These are phyloP conservation scores for Parasitella parasitica DNA, from an alignment of 371 early-diverging fungal species.

Conservation along the genomic window DNA sequence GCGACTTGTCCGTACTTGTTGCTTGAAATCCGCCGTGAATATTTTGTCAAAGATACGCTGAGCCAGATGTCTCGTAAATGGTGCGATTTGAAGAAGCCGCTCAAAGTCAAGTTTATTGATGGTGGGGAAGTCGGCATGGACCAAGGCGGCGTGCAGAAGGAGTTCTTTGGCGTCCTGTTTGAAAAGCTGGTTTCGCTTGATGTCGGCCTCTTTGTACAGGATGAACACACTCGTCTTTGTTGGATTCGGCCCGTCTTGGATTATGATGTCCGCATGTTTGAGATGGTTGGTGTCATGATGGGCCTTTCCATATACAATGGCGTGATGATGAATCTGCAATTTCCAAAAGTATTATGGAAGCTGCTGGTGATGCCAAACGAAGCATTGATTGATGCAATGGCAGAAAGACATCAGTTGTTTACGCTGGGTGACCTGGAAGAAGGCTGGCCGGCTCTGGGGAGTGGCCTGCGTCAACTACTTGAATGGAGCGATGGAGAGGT, in stretches of 20 bases:
- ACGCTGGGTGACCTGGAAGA: slow-evolving; percentile 60
- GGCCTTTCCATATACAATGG: slow-evolving; percentile 95
- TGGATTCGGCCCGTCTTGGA: slow-evolving; percentile 80
- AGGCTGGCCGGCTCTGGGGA: slow-evolving; percentile 60
- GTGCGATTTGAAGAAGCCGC: slow-evolving; percentile 73
- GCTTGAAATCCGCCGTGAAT: slow-evolving; percentile 70
- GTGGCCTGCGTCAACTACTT: slow-evolving; percentile 69
- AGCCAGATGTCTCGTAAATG: slow-evolving; percentile 58
- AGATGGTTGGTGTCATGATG: slow-evolving; percentile 89
- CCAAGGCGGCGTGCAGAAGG: slow-evolving; percentile 96
- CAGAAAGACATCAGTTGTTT: slow-evolving; percentile 24
- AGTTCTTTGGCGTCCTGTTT: slow-evolving; percentile 90
- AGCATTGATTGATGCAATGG: slow-evolving; percentile 33
- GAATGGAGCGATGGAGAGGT: slow-evolving; percentile 80
- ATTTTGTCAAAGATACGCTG: slow-evolving; percentile 69
- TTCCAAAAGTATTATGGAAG: slow-evolving; percentile 90
- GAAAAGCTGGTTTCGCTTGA: slow-evolving; percentile 85
- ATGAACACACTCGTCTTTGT: slow-evolving; percentile 69
- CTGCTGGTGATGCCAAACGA: slow-evolving; percentile 48
- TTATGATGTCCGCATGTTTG: slow-evolving; percentile 60
- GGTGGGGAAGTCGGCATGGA: slow-evolving; percentile 91
- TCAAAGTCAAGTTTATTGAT: slow-evolving; percentile 81
- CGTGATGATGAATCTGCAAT: slow-evolving; percentile 84
- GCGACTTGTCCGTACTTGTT: slow-evolving; percentile 78
- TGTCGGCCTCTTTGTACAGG: slow-evolving; percentile 63